Evolutionary conservation across 1,284 basidiomycete species (phyloP), one percentile per base, ranked within the genome.

Genomic region (Sporisorium exsertum): DNA sequence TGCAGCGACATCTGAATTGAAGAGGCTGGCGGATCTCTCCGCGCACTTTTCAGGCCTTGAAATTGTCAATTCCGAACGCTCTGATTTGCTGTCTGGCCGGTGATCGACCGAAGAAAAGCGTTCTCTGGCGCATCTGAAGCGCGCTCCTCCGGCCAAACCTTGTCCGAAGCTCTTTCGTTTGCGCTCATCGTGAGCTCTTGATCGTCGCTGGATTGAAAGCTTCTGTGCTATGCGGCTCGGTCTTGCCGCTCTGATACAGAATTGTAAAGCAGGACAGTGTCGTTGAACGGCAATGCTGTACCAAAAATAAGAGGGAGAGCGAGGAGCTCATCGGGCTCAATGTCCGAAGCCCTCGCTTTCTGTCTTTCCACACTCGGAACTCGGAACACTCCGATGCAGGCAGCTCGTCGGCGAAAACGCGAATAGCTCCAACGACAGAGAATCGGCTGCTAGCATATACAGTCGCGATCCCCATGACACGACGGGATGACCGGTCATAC

Each of bases 291-390:
- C n/a, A n/a, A n/a, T n/a, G n/a, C n/a, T n/a, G n/a, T 4, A 40
- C 13, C 35, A 18, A 18, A 16, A 18, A 18, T 5, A 16, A 43
- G 40, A 24, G n/a, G 16, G 20, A n/a, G 22, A 53, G 35, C 22
- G n/a, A 35, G 35, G 47, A 63, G 60, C 47, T 57, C 27, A 57
- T 64, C 61, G 61, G 61, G 55, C 61, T 22, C 27, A 9, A 64
- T 46, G 35, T 55, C 64, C 45, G 57, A 64, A 64, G 24, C 22
- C 24, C 33, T 46, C 16, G 18, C 24, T 24, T 46, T 46, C 43
- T 4, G 4, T 49, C 35, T 3, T 26, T 40, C 57, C 26, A 33
- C n/a, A 24, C 20, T 20, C 10, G 8, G 13, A 12, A 49, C 29
- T 4, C 59, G 59, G 59, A 61, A 22, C n/a, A 54, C n/a, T 61